A percentile compares a stretch with the other conserved stretches of the same genome.
These are phyloP conservation scores for Bisporella sp. DNA, from an alignment of 2,329 filamentous ascomycete species.

Conservation along the genomic window DNA sequence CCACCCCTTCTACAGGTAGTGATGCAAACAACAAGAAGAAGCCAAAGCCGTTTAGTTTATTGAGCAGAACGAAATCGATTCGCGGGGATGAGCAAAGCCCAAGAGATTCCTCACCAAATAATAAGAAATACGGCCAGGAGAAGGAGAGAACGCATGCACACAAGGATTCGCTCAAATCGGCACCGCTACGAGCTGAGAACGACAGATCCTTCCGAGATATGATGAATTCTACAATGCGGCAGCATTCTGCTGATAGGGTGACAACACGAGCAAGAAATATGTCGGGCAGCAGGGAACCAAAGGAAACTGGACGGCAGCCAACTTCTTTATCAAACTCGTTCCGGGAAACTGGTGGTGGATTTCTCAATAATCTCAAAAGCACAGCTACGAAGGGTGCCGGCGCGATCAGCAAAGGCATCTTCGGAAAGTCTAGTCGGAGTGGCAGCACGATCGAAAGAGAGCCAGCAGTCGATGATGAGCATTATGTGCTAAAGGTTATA, in stretches of 20 bases:
- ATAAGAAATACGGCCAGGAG: constrained; percentile 11
- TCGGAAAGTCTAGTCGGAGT: constrained; percentile 69
- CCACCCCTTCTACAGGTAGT: constrained; percentile 11
- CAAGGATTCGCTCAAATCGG: constrained; percentile 48
- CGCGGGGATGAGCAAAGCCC: constrained; percentile 31
- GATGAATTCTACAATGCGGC: constrained; percentile 57
- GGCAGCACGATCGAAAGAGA: constrained; percentile 63
- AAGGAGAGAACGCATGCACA: constrained; percentile 28
- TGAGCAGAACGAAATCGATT: constrained; percentile 35
- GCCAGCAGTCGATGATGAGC: constrained; percentile 65
- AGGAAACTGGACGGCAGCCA: constrained; percentile 15
- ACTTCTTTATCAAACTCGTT: constrained; percentile 40
- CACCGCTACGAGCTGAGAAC: constrained; percentile 48
- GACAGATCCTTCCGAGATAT: constrained; percentile 60
- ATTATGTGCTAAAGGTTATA: constrained; percentile 79
- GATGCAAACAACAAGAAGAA: constrained; percentile 21
- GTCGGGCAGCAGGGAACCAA: constrained; percentile 26
- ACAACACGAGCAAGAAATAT: constrained; percentile 37
- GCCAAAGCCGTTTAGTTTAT: constrained; percentile 28
- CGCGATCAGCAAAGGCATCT: constrained; percentile 75
- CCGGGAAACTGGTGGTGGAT: constrained; percentile 53
- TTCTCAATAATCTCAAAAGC: constrained; percentile 68
- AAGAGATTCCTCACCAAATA: constrained; percentile 16
- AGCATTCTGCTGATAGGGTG: constrained; percentile 66
- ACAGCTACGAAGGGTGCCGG: constrained; percentile 70